These are phyloP conservation scores for Teratosphaeria nubilosa DNA, from an alignment of 2,329 filamentous ascomycete species.

Conservation along the genomic window DNA sequence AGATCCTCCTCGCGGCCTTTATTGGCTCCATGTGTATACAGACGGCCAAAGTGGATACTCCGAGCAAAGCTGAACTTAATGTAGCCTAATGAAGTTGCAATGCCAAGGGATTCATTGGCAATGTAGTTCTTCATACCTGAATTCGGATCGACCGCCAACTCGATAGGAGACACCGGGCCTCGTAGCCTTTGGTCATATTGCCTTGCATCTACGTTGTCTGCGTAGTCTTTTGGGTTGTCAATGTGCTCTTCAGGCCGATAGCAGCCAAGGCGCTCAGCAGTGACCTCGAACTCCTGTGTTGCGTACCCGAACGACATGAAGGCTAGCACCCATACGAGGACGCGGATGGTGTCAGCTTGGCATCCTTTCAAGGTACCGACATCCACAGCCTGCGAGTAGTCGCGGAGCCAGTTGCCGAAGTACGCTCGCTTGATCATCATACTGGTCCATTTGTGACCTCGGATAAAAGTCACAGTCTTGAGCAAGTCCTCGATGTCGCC, in stretches of 20 bases:
- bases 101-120: conserved; percentile 74
- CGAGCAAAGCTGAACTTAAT: conserved; percentile 34
- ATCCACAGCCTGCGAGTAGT: conserved; percentile 45
- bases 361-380: conserved; percentile 44
- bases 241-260: conserved; percentile 46
- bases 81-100: conserved; percentile 79
- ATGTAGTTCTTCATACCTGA: conserved; percentile 99
- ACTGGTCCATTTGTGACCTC: conserved; percentile 29
- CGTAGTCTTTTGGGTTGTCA: conserved; percentile 51
- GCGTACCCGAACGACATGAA: conserved; percentile 50
- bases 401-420: conserved; percentile 12
- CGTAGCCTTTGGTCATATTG: conserved; percentile 73
- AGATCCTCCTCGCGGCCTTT: conserved; percentile 37
- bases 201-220: conserved; percentile 75
- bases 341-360: conserved; percentile 43
- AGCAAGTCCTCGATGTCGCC: conserved; percentile 44
- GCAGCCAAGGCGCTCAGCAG: conserved; percentile 40
- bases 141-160: conserved; percentile 35
- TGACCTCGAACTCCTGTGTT: conserved; percentile 48
- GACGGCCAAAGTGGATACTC: conserved; percentile 38
- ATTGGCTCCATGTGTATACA: conserved; percentile 36
- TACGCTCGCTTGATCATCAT: conserved; percentile 30
- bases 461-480: conserved; percentile 37
- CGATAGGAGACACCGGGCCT: conserved; percentile 53
- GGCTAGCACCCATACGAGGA: conserved; percentile 45